These are phyloP conservation scores for Cercospora berteroae DNA, from an alignment of 2,329 filamentous ascomycete species.

Conservation along the genomic window DNA sequence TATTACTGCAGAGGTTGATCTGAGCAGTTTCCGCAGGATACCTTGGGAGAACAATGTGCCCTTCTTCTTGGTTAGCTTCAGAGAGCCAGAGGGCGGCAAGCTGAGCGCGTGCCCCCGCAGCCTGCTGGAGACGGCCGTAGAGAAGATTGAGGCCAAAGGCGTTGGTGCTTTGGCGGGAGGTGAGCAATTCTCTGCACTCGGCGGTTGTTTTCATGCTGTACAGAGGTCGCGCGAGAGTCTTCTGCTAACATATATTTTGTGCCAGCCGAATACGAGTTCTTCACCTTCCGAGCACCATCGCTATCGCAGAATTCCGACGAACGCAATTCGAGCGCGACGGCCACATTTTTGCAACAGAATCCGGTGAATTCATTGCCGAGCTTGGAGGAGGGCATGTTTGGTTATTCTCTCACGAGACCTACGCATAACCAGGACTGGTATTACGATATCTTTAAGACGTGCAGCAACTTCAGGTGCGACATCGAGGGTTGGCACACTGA, in stretches of 20 bases:
- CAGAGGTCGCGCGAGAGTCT: background rate
- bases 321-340: constrained; percentile 66
- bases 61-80: constrained; percentile 81
- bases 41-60: constrained; percentile 87
- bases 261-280: constrained; percentile 91
- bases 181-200: constrained; percentile 45
- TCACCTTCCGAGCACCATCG: constrained; percentile 73
- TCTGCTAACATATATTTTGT: constrained; percentile 22
- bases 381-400: constrained; percentile 92
- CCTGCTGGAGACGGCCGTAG: constrained; percentile 65
- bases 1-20: constrained; percentile 76
- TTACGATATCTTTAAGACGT: constrained; percentile 81
- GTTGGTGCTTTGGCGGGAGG: constrained; percentile 86
- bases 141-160: constrained; percentile 66
- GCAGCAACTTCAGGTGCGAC: constrained; percentile 71
- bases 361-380: constrained; percentile 70
- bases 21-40: constrained; percentile 75
- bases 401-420: constrained; percentile 83
- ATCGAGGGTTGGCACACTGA: constrained; percentile 97
- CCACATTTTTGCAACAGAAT: constrained; percentile 71
- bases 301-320: constrained; percentile 44
- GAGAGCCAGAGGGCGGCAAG: constrained; percentile 71
- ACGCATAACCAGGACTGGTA: constrained; percentile 91
- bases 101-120: constrained; percentile 78
- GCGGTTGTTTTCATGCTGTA: background rate